These are phyloP conservation scores for Crucihimalaya himalaica DNA, from an alignment of 345 rosid genomes.

Conservation along the genomic window DNA sequence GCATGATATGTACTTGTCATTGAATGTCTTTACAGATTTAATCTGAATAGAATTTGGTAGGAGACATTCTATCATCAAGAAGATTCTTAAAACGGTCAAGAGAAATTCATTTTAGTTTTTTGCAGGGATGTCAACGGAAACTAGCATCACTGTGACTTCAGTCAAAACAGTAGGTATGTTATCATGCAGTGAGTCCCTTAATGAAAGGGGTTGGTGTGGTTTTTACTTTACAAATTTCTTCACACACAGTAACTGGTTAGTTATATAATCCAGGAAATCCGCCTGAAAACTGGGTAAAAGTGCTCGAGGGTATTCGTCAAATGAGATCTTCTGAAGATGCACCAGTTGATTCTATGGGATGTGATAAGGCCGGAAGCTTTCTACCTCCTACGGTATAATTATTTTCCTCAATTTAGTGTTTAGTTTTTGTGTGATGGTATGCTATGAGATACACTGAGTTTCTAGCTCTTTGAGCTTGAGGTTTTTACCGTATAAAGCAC, in stretches of 20 bases:
- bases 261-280: conserved; percentile 19
- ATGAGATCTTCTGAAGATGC: conserved; percentile 47
- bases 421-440: not conserved
- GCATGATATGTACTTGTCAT: not conserved
- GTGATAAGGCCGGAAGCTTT: conserved; percentile 46
- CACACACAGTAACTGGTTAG: conserved; percentile 3
- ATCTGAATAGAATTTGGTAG: not conserved
- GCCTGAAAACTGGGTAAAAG: conserved; percentile 40
- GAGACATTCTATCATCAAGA: conserved; percentile 4
- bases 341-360: conserved; percentile 47
- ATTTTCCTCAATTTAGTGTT: not conserved
- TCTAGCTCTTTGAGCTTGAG: not conserved
- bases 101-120: conserved; percentile 6
- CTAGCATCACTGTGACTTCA: conserved; percentile 35
- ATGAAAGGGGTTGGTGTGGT: not conserved
- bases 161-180: conserved; percentile 27
- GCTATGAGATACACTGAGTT: not conserved
- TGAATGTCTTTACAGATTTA: not conserved
- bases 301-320: conserved; percentile 41
- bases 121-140: conserved; percentile 47
- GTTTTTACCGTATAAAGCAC: not conserved
- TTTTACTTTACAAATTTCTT: conserved; percentile 9
- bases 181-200: not conserved
- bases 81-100: not conserved
- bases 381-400: conserved; percentile 39